Base-by-base conservation (phyloP, 2,329 filamentous ascomycete species). In the Neophaeococcomyces aloes region DNA sequence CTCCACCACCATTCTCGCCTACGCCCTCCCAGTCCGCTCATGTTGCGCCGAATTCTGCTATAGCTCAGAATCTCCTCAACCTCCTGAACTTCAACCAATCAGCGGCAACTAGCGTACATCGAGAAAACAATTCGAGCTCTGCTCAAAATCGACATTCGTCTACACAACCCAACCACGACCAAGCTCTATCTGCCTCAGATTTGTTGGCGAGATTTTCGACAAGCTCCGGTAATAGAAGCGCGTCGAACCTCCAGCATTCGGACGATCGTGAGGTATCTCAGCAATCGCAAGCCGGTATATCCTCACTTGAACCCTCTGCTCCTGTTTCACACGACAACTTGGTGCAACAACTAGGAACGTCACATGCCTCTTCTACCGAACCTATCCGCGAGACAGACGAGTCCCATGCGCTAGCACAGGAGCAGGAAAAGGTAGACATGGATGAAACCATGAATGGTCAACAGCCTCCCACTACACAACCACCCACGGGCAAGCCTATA, bases 1-100 rank as follows among this genome's bases (percentile, higher is more conserved):
- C 46, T 15, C 40, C 44, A n/a, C 45, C 43, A 34, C 43, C 45
- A 17, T 42, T 47, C 35, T 48, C 52, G 21, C 45, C 46, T 14
- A 34, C 42, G 14, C 43, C 44, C 31, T 38, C 17, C 2, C 29
- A 11, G 14, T 38, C 45, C 6, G 29, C 32, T 21, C 34, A 31
- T 32, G 8, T 27, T 11, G 19, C 38, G 10, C 17, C 44, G 5
- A 31, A 32, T 29, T 46, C 63, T 38, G 68, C 70, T 45, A 69
- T 71, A 48, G 72, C 74, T 13, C 68, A 70, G 49, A 76, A 74
- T 55, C 61, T 84, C 51, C 68, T 83, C 47, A 81, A 75, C 56
- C 61, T 83, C 48, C 68, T 84, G 50, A 79, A 78, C 60, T 81
- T 79, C 63, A 78, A 73, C 48, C 68, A 74, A 52, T 62, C 68